Base-by-base conservation (phyloP, 257 asterid species). In the Buddleja alternifolia region DNA sequence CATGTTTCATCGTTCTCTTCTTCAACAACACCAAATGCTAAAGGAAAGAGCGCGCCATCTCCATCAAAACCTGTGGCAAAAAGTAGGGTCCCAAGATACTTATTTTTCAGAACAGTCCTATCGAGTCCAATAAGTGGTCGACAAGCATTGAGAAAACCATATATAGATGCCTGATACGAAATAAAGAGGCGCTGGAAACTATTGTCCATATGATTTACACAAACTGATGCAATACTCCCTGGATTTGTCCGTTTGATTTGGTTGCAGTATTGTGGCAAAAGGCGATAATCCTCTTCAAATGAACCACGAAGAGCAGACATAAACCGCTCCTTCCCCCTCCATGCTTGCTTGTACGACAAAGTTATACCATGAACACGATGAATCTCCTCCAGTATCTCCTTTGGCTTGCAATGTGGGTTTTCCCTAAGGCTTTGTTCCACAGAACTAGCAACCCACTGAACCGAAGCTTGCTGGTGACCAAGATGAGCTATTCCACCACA, bases 381-480 rank as follows among this genome's bases (percentile, higher is more conserved):
- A 69, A 87, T 90, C 69, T 90, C 91, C 80, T 90, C 88, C 37
- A 90, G 73, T 66, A 86, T 83, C 67, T 87, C 96, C 67, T 86
- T 89, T 2, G 93, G 90, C 76, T 86, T 83, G 83, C 53, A 80
- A 20, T 86, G 79, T 4, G 96, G 93, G 60, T 88, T 86, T 64
- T 88, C 93, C 70, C 73, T 67, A 4, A 88, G 88, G 3, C 60
- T 80, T 21, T 76, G 78, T 71, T 84, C 91, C 14, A 88, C 90
- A 34, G 93, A 78, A 66, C 69, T 79, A 34, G 93, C 96, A 53
- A 88, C 85, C 96, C 96, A 86, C 47, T 86, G 88, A 37, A 84
- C 93, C 3, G 96, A 88, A 53, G 96, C 96, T 65, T 88, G 96
- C 59, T 83, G 88, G 69, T 86, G 96, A 50, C 91, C 96, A 39